Conservation (phyloP, 805 yeast species). For the Vanderwaltozyma polyspora region DNA sequence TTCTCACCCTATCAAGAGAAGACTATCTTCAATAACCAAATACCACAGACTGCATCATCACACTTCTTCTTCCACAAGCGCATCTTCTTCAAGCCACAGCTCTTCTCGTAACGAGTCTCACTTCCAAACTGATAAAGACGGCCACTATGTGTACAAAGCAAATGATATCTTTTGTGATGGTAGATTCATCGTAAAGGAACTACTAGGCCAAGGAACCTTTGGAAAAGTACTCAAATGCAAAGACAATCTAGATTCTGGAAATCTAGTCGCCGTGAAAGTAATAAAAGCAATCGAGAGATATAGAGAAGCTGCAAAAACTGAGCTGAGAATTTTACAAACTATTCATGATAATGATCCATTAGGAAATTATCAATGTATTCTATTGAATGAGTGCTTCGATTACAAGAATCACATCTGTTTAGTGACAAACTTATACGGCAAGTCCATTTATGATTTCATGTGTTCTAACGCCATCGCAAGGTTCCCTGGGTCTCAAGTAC, state of each 20-base stretch:
- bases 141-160: slow-evolving; percentile 55
- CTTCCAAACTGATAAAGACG: slow-evolving; percentile 45
- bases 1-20: slow-evolving; percentile 1
- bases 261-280: slow-evolving; percentile 79
- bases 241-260: slow-evolving; percentile 33
- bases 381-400: slow-evolving; percentile 81
- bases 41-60: too few species aligned
- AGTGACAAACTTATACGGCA: slow-evolving; percentile 78
- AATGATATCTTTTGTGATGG: slow-evolving; percentile 46
- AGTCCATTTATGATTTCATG: slow-evolving; percentile 81
- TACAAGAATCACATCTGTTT: slow-evolving; percentile 88
- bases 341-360: slow-evolving; percentile 34
- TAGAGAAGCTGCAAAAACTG: slow-evolving; percentile 90
- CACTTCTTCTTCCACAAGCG: background rate
- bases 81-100: background rate
- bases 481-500: slow-evolving; percentile 92
- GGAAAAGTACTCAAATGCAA: slow-evolving; percentile 95
- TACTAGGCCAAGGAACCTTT: slow-evolving; percentile 93
- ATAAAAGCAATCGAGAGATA: slow-evolving; percentile 88
- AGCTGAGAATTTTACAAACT: slow-evolving; percentile 56
- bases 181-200: slow-evolving; percentile 52
- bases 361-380: slow-evolving; percentile 62
- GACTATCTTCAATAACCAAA: slow-evolving; percentile 1
- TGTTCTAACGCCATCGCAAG: slow-evolving; percentile 73
- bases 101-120: background rate